These are phyloP conservation scores for Apiospora phragmitis DNA, from an alignment of 2,329 filamentous ascomycete species.

Conservation along the genomic window DNA sequence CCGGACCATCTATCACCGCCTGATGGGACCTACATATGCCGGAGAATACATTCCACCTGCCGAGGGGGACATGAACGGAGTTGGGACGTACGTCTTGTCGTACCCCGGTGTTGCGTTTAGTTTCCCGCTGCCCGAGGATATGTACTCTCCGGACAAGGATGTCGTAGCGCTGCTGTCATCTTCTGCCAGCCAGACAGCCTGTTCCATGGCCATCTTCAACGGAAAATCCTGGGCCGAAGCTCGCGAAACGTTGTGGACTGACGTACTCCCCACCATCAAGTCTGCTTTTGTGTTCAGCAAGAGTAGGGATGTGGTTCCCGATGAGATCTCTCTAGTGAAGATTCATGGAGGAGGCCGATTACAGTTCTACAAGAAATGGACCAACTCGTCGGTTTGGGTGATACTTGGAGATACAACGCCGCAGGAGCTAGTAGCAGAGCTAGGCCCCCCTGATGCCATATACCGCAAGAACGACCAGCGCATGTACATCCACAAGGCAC, in stretches of 20 bases:
- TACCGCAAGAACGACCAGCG: constrained; percentile 89
- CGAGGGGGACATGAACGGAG: constrained; percentile 48
- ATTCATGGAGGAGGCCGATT: constrained; percentile 78
- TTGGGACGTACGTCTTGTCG: constrained; percentile 84
- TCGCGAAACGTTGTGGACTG: constrained; percentile 74
- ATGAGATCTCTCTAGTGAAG: constrained; percentile 80
- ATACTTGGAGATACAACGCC: constrained; percentile 83
- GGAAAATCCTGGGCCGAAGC: constrained; percentile 90
- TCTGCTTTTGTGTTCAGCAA: constrained; percentile 68
- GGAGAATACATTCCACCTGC: constrained; percentile 82
- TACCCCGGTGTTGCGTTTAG: constrained; percentile 95
- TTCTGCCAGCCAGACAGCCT: constrained; percentile 72
- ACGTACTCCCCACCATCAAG: constrained; percentile 71
- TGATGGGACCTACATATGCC: constrained; percentile 92
- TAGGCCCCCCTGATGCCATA: constrained; percentile 91
- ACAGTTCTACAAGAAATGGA: constrained; percentile 74
- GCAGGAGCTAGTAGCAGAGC: constrained; percentile 85
- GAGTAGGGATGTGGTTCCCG: constrained; percentile 76
- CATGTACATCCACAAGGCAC: constrained; percentile 78
- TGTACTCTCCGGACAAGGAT: constrained; percentile 75
- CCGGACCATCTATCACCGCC: constrained; percentile 84
- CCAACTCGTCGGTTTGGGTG: constrained; percentile 68
- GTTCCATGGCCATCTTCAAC: constrained; percentile 86
- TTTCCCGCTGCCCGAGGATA: constrained; percentile 73
- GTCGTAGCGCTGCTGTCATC: constrained; percentile 85